A percentile compares a stretch with the other conserved stretches of the same genome.
Evolutionary conservation across 2,329 filamentous ascomycete genomes (phyloP).

Genomic region (Ustulina deusta): DNA sequence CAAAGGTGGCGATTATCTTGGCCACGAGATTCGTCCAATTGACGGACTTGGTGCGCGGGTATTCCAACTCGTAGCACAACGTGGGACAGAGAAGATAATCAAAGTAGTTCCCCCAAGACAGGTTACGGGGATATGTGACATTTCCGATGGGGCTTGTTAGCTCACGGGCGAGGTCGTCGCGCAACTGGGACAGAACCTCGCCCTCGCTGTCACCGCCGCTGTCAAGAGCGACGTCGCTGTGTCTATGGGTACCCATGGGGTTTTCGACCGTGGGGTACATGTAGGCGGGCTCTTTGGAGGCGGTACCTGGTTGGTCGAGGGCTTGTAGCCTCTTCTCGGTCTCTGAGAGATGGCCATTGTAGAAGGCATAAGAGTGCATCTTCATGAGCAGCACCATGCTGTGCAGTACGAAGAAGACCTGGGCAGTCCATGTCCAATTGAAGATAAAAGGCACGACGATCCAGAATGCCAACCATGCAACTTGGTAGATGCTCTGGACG

Average conservation of each 20-base stretch:
- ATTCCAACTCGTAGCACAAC: slow-evolving; percentile 97
- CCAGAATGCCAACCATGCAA: slow-evolving; percentile 84
- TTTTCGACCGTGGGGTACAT: slow-evolving; percentile 77
- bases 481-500: slow-evolving; percentile 85
- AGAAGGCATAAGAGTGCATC: slow-evolving; percentile 98
- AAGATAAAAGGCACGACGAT: slow-evolving; percentile 85
- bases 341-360: slow-evolving; percentile 94
- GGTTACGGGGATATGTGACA: slow-evolving; percentile 89
- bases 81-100: slow-evolving; percentile 95
- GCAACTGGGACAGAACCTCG: slow-evolving; percentile 73
- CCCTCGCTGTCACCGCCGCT: slow-evolving; percentile 56
- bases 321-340: slow-evolving; percentile 83
- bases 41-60: slow-evolving; percentile 81
- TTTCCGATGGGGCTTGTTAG: slow-evolving; percentile 90
- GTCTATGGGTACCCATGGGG: slow-evolving; percentile 55
- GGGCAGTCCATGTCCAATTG: slow-evolving; percentile 95
- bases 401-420: slow-evolving; percentile 94
- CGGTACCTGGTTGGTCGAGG: slow-evolving; percentile 81
- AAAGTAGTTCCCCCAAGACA: slow-evolving; percentile 82
- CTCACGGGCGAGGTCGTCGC: slow-evolving; percentile 89
- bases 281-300: slow-evolving; percentile 77
- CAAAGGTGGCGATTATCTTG: slow-evolving; percentile 91
- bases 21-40: slow-evolving; percentile 84
- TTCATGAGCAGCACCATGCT: slow-evolving; percentile 96
- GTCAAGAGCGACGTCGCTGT: slow-evolving; percentile 52